Base-by-base conservation (phyloP, 2,329 filamentous ascomycete species). In the Dactylonectria macrodidyma region DNA sequence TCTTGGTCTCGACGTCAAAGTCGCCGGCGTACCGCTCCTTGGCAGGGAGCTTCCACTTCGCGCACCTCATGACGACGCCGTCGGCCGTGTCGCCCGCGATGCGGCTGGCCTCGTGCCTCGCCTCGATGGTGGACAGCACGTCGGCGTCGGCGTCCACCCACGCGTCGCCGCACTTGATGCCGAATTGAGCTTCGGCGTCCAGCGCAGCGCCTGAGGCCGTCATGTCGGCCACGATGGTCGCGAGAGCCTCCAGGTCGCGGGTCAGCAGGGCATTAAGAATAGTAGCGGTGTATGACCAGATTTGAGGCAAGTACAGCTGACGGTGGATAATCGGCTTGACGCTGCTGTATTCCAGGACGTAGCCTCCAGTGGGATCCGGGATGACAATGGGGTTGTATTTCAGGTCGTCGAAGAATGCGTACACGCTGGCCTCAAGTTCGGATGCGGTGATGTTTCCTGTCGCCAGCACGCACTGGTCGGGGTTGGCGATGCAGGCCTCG, bases 161-260 rank as follows among this genome's bases (percentile, higher is more conserved):
- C 11, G 77, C 77, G 56, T 84, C 82, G 47, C 77, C 68, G 69
- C 82, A 84, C 44, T 78, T 76, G 58, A 83, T 82, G 3, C 77
- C 76, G 6, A 54, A 33, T 54, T 16, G 22, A 14, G 66, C 50
- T 26, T 61, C 59, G 19, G 5, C 24, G 24, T 60, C 41, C 1
- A 55, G 19, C 16, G 47, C 6, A 6, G 56, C 12, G 6, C 24
- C 14, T 6, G 22, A 2, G 34, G 11, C 8, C 14, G 30, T 5
- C 14, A 65, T 4, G 7, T n/a, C 2, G 1, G 36, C 30, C 10
- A 41, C 30, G 54, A 44, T 30, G 16, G 22, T 38, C 10, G 24
- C 48, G 33, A 65, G 24, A 5, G 46, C 4, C 24, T 55, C 14
- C 16, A 22, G 2, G 14, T 66, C 78, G 3, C 81, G 78, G 3